Base-by-base conservation (phyloP, 2,329 filamentous ascomycete species). In the Alternaria ethzedia region DNA sequence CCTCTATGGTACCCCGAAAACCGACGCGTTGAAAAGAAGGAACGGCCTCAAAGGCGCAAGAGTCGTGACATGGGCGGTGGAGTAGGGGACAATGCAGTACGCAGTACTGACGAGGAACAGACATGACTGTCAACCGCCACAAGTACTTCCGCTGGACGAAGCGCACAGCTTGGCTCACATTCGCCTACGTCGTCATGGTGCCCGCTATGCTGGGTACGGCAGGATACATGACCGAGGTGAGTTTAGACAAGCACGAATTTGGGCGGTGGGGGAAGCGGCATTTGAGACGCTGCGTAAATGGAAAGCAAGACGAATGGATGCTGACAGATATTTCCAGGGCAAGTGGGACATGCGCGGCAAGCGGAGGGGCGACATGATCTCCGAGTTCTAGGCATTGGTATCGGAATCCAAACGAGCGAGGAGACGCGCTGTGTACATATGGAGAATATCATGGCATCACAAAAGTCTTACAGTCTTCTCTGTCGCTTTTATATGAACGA, bases 131-230 rank as follows among this genome's bases (percentile, higher is more conserved):
- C 76, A 93, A 92, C 85, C 91, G 96, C 70, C 91, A 94, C 88
- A 93, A 93, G 83, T 97, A 93, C 88, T 99, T 98, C 88, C 88
- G 93, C 81, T 98, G 93, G 93, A 98, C 91, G 36, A 87, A 89
- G 56, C 87, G 91, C 76, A 97, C 93, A 49, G 93, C 93, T 28
- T 89, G 88, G 83, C 82, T 97, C 75, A 90, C 90, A 5, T 88
- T 97, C 78, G 85, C 90, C 68, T 97, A 95, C 81, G 87, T 91
- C 62, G 83, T 89, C 32, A 83, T 90, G 57, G 87, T 97, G 46
- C 96, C 96, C 8, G 81, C 83, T 44, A 84, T 91, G 61, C 74
- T 97, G 70, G 89, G 89, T 50, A 89, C 90, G 77, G 77, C 92
- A 60, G 93, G 89, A 62, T 96, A 92, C 80, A 89, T 88, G 77